Base-by-base conservation (phyloP, 352 stramenopile genomes). In the Phytophthora sp. region DNA sequence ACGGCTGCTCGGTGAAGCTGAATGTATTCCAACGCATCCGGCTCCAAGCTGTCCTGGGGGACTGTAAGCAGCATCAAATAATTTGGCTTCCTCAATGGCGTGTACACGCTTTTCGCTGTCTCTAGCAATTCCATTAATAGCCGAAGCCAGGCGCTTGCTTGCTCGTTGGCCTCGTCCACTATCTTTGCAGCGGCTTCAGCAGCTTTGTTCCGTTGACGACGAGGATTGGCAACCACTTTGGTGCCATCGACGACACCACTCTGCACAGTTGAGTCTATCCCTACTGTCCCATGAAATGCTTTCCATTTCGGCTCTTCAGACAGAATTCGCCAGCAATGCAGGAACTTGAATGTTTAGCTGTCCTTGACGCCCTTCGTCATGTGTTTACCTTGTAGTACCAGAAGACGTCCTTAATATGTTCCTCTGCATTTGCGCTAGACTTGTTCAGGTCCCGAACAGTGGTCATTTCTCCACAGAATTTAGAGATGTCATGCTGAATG, bases 311-410 rank as follows among this genome's bases (percentile, higher is more conserved):
- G 11, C 11, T 41, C 38, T 7, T 30, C 31, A 2, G 52, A 60
- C 1, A 60, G 27, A n/a, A 64, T 29, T 49, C 33, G 45, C 56
- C 56, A 57, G 18, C 45, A 64, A 26, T 64, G n/a, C n/a, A n/a
- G 8, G 7, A 57, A 44, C 2, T 30, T 31, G 26, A 64, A 57
- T 3, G 23, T 7, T 12, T 63, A 51, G 18, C 30, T 35, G 11
- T 46, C 31, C 8, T 8, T 9, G 2, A 33, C 31, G 3, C 11
- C n/a, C 16, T 52, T 47, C 1, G 18, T 38, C 1, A 20, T 41
- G 36, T 64, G n/a, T n/a, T 20, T 13, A 21, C 35, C 20, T 16
- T 7, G 20, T 41, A 41, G 13, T 20, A 18, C 15, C 35, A 4
- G 1, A 41, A 16, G 4, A 16, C 35, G n/a, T 41, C 13, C 35